Conservation (phyloP, 2,329 filamentous ascomycete genomes). For the Fusarium nygamai region DNA sequence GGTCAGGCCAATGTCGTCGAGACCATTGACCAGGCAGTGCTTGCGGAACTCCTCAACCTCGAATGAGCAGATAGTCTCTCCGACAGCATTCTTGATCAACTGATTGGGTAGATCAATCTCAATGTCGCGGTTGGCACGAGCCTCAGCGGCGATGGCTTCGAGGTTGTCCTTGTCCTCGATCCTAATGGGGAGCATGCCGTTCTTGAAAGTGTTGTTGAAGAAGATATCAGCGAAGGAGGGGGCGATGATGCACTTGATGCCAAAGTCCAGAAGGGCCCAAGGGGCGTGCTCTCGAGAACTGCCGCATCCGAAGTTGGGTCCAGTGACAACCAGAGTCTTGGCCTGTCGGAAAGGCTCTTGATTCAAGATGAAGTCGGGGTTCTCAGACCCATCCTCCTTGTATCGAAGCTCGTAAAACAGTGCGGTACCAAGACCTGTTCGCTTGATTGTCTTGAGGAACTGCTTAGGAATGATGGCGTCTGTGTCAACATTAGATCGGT, state of each 20-base stretch:
- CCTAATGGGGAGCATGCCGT: slow-evolving; percentile 92
- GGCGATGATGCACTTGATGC: slow-evolving; percentile 92
- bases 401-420: slow-evolving; percentile 89
- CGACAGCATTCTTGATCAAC: slow-evolving; percentile 78
- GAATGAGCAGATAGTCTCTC: slow-evolving; percentile 79
- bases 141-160: slow-evolving; percentile 78
- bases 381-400: slow-evolving; percentile 77
- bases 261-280: slow-evolving; percentile 96
- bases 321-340: slow-evolving; percentile 92
- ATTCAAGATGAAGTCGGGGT: slow-evolving; percentile 88
- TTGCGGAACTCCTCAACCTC: slow-evolving; percentile 94
- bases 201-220: slow-evolving; percentile 99
- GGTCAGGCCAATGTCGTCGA: slow-evolving; percentile 95
- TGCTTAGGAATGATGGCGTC: slow-evolving; percentile 99
- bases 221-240: slow-evolving; percentile 83
- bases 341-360: slow-evolving; percentile 82
- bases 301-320: slow-evolving; percentile 95
- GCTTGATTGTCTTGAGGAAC: slow-evolving; percentile 99
- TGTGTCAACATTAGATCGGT: slow-evolving; percentile 94
- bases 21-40: slow-evolving; percentile 91
- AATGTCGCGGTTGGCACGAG: slow-evolving; percentile 81
- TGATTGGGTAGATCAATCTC: slow-evolving; percentile 91
- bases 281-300: slow-evolving; percentile 94
- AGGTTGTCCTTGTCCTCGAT: slow-evolving; percentile 75
- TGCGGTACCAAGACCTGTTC: slow-evolving; percentile 87